These are phyloP conservation scores for Oryza australiensis DNA, from an alignment of 176 grass and related monocot genomes.

Conservation along the genomic window DNA sequence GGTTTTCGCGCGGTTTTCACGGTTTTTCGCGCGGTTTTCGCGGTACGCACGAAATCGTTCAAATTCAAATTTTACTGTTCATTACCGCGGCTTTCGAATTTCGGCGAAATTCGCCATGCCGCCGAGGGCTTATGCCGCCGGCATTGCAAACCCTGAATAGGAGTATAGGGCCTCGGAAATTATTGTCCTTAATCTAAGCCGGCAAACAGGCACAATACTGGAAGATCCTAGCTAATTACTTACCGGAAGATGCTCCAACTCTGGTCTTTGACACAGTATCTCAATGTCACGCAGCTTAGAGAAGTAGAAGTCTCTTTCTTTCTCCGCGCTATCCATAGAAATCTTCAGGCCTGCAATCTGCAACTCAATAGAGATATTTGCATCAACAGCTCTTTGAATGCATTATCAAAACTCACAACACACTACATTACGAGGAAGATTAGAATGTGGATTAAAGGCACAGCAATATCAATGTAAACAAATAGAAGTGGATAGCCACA, in stretches of 20 bases:
- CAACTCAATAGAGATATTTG: constrained; percentile 32
- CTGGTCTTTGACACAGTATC: constrained; percentile 72
- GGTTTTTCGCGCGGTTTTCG: no score
- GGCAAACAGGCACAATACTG: neutral
- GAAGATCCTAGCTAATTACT: neutral
- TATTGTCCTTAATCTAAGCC: neutral
- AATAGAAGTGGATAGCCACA: constrained; percentile 2
- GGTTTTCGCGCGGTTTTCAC: no score
- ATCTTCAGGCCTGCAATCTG: constrained; percentile 65
- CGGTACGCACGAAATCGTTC: no score
- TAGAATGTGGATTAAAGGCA: neutral
- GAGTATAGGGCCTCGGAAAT: constrained; percentile 2
- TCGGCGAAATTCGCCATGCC: no score
- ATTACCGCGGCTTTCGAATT: no score
- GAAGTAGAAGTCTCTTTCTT: constrained; percentile 94
- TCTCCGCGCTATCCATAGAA: constrained; percentile 59
- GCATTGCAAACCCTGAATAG: no score
- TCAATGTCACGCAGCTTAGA: constrained; percentile 89
- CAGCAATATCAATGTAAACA: neutral
- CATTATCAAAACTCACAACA: neutral
- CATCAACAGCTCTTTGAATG: constrained; percentile 8
- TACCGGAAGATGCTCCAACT: constrained; percentile 89
- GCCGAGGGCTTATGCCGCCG: no score
- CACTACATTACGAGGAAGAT: neutral
- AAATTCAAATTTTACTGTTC: no score